These are phyloP conservation scores for Notholithocarpus densiflorus DNA, from an alignment of 306 rosid species.

Conservation along the genomic window DNA sequence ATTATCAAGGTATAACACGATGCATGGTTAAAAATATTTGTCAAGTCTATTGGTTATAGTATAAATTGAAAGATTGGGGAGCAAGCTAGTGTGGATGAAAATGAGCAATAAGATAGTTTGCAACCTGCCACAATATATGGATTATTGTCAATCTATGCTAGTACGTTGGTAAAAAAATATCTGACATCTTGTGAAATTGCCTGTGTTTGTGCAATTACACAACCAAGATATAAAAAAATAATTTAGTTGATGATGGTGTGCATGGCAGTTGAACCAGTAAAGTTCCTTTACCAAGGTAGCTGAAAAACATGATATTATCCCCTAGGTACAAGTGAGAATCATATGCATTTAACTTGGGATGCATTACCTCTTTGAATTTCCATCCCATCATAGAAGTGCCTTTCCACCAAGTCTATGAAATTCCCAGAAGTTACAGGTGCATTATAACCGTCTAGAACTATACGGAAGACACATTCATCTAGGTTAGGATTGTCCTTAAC, in stretches of 20 bases:
- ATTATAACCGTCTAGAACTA: constrained; percentile 92
- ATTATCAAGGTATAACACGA: neutral
- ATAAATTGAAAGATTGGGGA: neutral
- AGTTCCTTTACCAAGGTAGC: neutral
- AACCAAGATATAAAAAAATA: neutral
- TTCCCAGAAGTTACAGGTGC: constrained; percentile 96
- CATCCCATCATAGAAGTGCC: constrained; percentile 95
- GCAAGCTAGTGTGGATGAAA: neutral
- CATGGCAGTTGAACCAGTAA: neutral
- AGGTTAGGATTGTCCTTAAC: constrained; percentile 87
- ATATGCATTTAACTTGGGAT: constrained; percentile 10
- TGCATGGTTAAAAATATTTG: neutral
- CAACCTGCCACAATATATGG: neutral
- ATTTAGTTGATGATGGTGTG: neutral
- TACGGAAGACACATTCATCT: constrained; percentile 77
- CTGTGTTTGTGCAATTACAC: constrained; percentile 9
- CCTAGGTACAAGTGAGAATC: constrained; percentile 15
- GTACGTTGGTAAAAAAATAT: neutral
- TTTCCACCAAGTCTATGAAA: constrained; percentile 85
- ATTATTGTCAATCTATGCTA: neutral
- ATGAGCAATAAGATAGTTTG: neutral
- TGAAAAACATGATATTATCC: neutral
- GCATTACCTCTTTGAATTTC: constrained; percentile 93
- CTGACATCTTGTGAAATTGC: constrained; percentile 2
- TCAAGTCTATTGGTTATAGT: neutral